Conservation (phyloP, 2,329 filamentous ascomycete species). For the Clarireedia monteithiana region DNA sequence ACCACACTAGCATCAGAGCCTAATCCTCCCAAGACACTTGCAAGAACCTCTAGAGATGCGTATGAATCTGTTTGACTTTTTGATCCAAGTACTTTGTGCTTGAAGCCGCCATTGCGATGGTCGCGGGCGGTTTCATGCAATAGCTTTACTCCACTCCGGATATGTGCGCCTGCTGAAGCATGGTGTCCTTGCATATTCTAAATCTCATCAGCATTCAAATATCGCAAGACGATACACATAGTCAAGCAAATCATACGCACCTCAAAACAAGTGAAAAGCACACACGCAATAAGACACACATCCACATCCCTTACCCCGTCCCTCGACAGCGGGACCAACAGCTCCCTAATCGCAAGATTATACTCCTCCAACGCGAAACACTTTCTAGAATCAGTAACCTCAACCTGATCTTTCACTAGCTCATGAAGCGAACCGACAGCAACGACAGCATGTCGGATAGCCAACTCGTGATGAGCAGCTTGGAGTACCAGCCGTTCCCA, state of each 20-base stretch:
- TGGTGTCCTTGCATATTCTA: constrained; percentile 13
- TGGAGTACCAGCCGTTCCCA: constrained; percentile 55
- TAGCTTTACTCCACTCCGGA: constrained; percentile 13
- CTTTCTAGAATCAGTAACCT: neutral
- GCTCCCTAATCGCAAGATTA: constrained; percentile 13
- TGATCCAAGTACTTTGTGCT: no score
- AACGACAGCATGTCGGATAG: constrained; percentile 18
- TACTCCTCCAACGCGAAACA: constrained; percentile 19
- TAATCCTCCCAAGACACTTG: no score
- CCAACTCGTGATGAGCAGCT: constrained; percentile 43
- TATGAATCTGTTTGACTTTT: no score
- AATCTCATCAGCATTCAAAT: constrained; percentile 4
- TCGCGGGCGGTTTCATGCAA: constrained; percentile 10
- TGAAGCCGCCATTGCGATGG: neutral
- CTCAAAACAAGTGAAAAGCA: constrained; percentile 19
- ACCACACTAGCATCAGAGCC: no score
- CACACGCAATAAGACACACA: constrained; percentile 16
- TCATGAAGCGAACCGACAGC: constrained; percentile 21
- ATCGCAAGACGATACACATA: neutral
- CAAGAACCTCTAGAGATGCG: no score
- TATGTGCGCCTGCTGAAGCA: constrained; percentile 8
- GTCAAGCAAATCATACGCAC: constrained; percentile 5
- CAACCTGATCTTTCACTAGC: constrained; percentile 1
- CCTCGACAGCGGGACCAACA: constrained; percentile 8
- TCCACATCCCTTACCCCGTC: constrained; percentile 9